These are phyloP conservation scores for Hyaloscypha bicolor DNA, from an alignment of 495 filamentous ascomycete species.

Conservation along the genomic window DNA sequence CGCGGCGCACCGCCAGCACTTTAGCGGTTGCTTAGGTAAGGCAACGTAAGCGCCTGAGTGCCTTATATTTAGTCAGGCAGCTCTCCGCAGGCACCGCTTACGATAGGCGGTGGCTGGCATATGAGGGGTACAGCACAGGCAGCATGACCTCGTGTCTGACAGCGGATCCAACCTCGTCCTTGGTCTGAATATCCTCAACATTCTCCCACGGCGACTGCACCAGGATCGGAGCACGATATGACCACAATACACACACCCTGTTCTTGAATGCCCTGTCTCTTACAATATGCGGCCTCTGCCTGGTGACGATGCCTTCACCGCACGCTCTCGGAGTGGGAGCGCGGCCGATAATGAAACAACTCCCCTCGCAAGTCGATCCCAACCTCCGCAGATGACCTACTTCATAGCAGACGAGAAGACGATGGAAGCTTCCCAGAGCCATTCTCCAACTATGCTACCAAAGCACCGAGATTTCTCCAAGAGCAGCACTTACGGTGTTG, in stretches of 20 bases:
- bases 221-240: constrained; percentile 11
- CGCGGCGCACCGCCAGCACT: not conserved
- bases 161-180: not conserved
- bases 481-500: constrained; percentile 61
- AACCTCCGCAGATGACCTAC: constrained; percentile 55
- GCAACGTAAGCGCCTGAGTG: too few species aligned
- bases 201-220: not conserved
- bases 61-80: not conserved
- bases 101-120: not conserved
- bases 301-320: constrained; percentile 40
- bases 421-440: constrained; percentile 45
- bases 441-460: constrained; percentile 36
- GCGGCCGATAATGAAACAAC: constrained; percentile 34
- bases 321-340: constrained; percentile 37
- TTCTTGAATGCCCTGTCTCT: not conserved
- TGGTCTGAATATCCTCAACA: not conserved
- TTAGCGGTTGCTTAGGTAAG: not conserved
- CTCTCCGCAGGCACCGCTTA: not conserved
- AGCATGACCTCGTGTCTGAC: constrained; percentile 4
- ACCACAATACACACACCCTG: not conserved
- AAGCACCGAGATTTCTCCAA: constrained; percentile 30
- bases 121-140: not conserved
- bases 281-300: constrained; percentile 42
- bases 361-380: constrained; percentile 32
- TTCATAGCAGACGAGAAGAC: constrained; percentile 57